A percentile compares a stretch with the other conserved stretches of the same genome.
phyloP scores from a whole-genome alignment of 306 rosid species.

The Herpetospermum pedunculosum region DNA sequence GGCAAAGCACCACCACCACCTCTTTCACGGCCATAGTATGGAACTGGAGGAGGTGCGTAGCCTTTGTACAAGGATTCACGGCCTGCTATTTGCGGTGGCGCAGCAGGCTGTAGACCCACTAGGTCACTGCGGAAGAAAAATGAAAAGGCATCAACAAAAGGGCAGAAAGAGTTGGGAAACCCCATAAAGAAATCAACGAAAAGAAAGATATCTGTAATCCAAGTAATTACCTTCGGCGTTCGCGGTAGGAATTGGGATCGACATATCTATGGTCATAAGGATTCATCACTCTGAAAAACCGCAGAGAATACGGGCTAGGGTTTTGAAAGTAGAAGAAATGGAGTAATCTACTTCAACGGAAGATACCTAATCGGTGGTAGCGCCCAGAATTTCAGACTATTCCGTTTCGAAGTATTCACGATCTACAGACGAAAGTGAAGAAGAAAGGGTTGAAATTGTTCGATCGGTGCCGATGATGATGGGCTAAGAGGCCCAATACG shows the following conservation, averaged over 20 bases:
- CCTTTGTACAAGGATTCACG: constrained; percentile 24
- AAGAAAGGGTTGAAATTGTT: not conserved
- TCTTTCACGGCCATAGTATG: constrained; percentile 20
- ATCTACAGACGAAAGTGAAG: not conserved
- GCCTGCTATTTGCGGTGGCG: constrained; percentile 11
- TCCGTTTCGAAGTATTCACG: not conserved
- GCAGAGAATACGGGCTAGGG: not conserved
- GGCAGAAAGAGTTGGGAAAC: not conserved
- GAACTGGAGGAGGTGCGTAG: constrained; percentile 23
- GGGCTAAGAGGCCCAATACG: not conserved
- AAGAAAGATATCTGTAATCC: not conserved
- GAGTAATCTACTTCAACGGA: not conserved
- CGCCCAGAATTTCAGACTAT: not conserved
- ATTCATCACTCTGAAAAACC: constrained; percentile 19
- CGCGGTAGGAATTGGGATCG: constrained; percentile 61
- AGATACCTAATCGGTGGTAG: not conserved
- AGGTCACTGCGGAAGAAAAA: constrained; percentile 33
- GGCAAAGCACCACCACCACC: constrained; percentile 18
- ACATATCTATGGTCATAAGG: constrained; percentile 46
- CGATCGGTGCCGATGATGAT: not conserved
- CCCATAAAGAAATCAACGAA: not conserved
- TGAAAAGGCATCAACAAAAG: not conserved
- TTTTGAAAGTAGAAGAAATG: not conserved
- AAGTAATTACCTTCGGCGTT: constrained; percentile 52
- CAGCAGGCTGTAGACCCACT: constrained; percentile 36